These are phyloP conservation scores for Beta vulgaris DNA, from an alignment of 148 eudicot genomes.

Conservation along the genomic window DNA sequence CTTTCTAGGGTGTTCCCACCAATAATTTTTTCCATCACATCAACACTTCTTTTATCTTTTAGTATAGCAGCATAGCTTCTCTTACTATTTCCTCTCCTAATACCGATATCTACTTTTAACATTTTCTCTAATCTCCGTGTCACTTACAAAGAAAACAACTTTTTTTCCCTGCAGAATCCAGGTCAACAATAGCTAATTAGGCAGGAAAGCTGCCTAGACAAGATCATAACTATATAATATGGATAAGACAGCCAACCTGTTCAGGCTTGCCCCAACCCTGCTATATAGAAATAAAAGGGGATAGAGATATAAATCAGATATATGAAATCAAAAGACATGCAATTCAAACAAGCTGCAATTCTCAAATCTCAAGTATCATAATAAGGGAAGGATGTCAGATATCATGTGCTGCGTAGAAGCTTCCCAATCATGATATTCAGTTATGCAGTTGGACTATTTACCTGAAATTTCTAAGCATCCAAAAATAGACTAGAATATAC, in stretches of 20 bases:
- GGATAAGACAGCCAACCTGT: not conserved
- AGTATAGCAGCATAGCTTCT: no score
- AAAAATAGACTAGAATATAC: not conserved
- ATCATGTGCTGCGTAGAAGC: not conserved
- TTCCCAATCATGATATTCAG: not conserved
- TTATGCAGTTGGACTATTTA: not conserved
- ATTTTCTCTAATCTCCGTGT: no score
- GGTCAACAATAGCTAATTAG: not conserved
- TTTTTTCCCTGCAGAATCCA: not conserved
- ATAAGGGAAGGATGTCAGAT: not conserved
- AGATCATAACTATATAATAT: not conserved
- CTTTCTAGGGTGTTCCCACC: no score
- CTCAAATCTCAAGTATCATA: not conserved
- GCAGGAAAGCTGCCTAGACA: not conserved
- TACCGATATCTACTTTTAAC: no score
- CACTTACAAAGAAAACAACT: no score
- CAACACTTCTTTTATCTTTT: no score
- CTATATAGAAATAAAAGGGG: not conserved
- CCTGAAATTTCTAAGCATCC: not conserved
- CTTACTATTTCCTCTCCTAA: no score
- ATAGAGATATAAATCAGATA: not conserved
- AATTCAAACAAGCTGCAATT: not conserved
- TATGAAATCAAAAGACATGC: not conserved
- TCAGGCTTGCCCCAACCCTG: not conserved
- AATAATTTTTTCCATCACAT: no score